These are phyloP conservation scores for Metarhizium sp. DNA, from an alignment of 2,329 filamentous ascomycete species.

Conservation along the genomic window DNA sequence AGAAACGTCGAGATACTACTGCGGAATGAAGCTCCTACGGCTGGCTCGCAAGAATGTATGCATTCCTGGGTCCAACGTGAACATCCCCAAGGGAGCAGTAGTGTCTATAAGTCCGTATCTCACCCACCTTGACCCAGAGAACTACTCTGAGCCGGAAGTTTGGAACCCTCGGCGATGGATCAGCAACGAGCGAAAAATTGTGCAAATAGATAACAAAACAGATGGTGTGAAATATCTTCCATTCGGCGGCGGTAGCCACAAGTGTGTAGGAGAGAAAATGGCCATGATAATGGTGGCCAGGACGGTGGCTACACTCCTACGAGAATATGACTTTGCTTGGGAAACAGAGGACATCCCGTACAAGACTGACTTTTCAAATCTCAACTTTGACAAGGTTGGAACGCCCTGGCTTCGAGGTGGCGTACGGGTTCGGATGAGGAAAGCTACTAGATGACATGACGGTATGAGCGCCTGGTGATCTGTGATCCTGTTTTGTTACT, in stretches of 20 bases:
- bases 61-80: conserved; percentile 3
- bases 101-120: conserved; percentile 9
- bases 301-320: not conserved
- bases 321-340: conserved; percentile 11
- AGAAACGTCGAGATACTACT: conserved; percentile 11
- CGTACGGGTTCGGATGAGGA: conserved; percentile 2
- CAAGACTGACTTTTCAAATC: not conserved
- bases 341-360: not conserved
- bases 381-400: conserved; percentile 11
- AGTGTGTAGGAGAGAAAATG: too few relatives aligned
- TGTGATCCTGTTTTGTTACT: too few relatives aligned
- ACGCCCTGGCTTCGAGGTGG: conserved; percentile 8
- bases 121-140: conserved; percentile 9
- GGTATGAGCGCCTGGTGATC: too few relatives aligned
- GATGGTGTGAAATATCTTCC: too few relatives aligned
- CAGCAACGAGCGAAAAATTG: too few relatives aligned
- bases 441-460: not conserved
- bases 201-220: too few relatives aligned
- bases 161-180: conserved; percentile 8
- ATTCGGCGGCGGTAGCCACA: too few relatives aligned
- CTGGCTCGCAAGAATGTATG: conserved; percentile 1
- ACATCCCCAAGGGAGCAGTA: conserved; percentile 7
- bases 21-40: conserved; percentile 5
- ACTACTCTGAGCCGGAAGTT: conserved; percentile 4
- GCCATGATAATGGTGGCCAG: too few relatives aligned